Base-by-base conservation (phyloP, 225 moss, liverwort and hornwort species). In the Marchantia polymorpha region DNA sequence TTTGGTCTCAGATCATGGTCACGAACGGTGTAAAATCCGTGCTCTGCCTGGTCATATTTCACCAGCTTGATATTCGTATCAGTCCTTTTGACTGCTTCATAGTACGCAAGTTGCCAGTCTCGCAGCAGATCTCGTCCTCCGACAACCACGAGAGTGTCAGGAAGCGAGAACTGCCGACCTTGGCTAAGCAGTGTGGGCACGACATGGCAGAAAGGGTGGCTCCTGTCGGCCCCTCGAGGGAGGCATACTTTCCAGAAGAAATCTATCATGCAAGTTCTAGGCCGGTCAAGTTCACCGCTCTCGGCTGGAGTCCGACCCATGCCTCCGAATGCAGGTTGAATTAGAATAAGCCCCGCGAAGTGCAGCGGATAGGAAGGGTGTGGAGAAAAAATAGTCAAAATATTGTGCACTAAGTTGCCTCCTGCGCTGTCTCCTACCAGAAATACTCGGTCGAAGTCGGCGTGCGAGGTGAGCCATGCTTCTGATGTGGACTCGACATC, bases 351-450 rank as follows among this genome's bases (percentile, higher is more conserved):
- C 54, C 75, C 75, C 20, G 22, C 29, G 12, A 75, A 29, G 8
- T 59, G 25, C 75, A 58, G 17, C 11, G 75, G 75, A n/a, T 23
- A 15, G 3, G 23, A 7, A 25, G 7, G 17, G 23, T 49, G 30
- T 17, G 30, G 2, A 29, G 58, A 53, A 26, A 22, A 26, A 16
- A 17, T 29, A 14, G 26, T 31, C 1, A 52, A 10, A 56, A 75
- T 55, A 19, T 75, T 20, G 39, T 75, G 75, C 53, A 58, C 75
- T 12, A 75, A 26, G 55, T 75, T 75, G 54, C 75, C 75, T 16
- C 75, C 75, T 16, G 75, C 75, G 31, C 75, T 75, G 75, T 75
- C 75, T 12, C 75, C 75, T 52, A 75, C 52, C 3, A 75, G 26
- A n/a, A 75, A 75, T 7, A 55, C 1, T 27, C 58, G 75, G 25